Evolutionary conservation across 768 basidiomycete species (phyloP).

Genomic region (Leccinellum albellum): DNA sequence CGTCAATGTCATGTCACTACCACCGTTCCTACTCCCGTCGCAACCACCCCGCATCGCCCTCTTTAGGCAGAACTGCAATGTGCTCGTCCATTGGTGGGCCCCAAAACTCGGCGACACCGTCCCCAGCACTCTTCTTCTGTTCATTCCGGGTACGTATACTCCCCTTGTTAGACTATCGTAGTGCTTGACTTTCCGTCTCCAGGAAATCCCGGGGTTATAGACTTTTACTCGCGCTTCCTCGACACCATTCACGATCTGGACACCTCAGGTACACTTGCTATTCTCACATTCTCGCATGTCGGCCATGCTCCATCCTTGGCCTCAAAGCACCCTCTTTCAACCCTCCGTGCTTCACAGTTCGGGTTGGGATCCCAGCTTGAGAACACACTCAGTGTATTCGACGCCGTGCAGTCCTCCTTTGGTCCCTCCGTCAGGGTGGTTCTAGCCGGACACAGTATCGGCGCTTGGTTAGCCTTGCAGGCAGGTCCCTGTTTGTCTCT

Average conservation of each 20-base stretch:
- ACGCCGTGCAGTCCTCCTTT: conserved; percentile 37
- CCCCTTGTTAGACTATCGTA: neutral
- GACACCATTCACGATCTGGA: conserved; percentile 41
- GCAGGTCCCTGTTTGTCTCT: conserved; percentile 30
- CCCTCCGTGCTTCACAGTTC: conserved; percentile 22
- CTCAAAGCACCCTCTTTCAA: neutral
- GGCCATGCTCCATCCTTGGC: conserved; percentile 50
- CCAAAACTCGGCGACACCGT: conserved; percentile 8
- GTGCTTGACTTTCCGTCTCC: neutral
- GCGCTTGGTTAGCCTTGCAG: conserved; percentile 65
- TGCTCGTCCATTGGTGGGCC: conserved; percentile 56
- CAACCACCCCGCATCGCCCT: conserved; percentile 5
- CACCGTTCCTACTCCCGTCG: conserved; percentile 7
- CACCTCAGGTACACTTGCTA: conserved; percentile 38
- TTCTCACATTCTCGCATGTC: conserved; percentile 61
- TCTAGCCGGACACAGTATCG: conserved; percentile 66
- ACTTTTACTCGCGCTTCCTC: conserved; percentile 69
- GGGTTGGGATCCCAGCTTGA: conserved; percentile 50
- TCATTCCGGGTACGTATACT: conserved; percentile 43
- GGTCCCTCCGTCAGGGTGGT: conserved; percentile 38
- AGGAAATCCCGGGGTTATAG: conserved; percentile 58
- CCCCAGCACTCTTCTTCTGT: conserved; percentile 38
- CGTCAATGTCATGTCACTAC: conserved; percentile 4
- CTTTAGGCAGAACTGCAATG: conserved; percentile 4
- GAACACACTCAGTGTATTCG: conserved; percentile 52